Percentiles rank a stretch among this genome's conserved stretches.
Conservation (phyloP, 345 rosid genomes). For the Chamaenerion angustifolium region DNA sequence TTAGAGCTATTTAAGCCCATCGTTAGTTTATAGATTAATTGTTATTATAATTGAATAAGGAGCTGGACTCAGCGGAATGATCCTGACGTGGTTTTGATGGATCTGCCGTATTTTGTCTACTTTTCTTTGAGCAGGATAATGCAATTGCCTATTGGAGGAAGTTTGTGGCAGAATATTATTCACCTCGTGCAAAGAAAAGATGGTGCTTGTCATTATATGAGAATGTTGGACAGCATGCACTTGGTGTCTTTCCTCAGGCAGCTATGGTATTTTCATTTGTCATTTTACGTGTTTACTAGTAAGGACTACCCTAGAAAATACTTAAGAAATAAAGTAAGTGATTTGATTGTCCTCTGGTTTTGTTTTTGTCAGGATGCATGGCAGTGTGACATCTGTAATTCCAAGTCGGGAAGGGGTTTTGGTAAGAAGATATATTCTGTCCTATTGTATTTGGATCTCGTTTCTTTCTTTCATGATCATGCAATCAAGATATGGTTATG, state of each 20-base stretch:
- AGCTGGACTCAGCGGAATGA: too few relatives aligned
- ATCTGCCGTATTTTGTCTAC: too few relatives aligned
- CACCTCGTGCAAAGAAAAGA: constrained; percentile 93
- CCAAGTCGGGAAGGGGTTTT: constrained; percentile 95
- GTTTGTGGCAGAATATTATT: constrained; percentile 81
- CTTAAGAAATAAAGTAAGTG: neutral
- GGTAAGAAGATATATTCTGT: constrained; percentile 55
- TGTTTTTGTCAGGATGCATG: constrained; percentile 55
- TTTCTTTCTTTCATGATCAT: neutral
- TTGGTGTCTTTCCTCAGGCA: constrained; percentile 92
- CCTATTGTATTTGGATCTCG: constrained; percentile 1
- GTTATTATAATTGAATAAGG: too few relatives aligned
- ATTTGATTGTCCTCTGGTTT: neutral
- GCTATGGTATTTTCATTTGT: constrained; percentile 54
- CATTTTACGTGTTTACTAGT: neutral
- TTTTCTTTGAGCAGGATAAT: constrained; percentile 47
- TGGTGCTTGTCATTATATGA: constrained; percentile 93
- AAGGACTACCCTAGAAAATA: neutral
- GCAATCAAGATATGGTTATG: too few relatives aligned
- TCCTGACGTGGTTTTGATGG: neutral
- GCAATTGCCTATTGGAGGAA: constrained; percentile 89
- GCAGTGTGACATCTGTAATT: constrained; percentile 91
- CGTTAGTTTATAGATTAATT: too few relatives aligned
- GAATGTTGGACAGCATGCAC: constrained; percentile 82
- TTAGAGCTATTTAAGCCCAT: too few relatives aligned